phyloP scores from a whole-genome alignment of 2,329 filamentous ascomycete genomes.

The Fusarium lyarnte region DNA sequence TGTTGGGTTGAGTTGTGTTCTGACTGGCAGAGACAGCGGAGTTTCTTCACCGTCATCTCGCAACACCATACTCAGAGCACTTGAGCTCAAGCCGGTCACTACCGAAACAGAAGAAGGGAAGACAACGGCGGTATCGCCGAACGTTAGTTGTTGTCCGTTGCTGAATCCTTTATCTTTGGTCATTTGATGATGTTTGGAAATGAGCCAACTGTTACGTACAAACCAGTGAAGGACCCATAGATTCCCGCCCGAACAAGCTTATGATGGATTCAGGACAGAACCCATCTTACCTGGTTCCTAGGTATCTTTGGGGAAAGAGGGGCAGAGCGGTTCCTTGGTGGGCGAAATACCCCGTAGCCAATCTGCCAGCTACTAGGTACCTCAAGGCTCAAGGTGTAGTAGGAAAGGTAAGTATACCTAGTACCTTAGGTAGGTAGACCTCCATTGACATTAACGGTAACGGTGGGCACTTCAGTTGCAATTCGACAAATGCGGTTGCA shows the following conservation, averaged over 20 bases:
- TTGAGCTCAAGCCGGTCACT: not conserved
- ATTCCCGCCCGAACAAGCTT: not conserved
- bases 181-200: slow-evolving; percentile 13
- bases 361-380: not conserved
- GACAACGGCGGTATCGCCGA: slow-evolving; percentile 22
- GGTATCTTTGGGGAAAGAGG: slow-evolving; percentile 11
- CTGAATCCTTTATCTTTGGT: not conserved
- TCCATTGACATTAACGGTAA: not conserved
- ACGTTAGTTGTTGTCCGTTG: not conserved
- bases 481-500: slow-evolving; percentile 22
- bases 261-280: not conserved
- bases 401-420: too few relatives aligned
- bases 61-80: not conserved
- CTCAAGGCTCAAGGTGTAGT: not conserved
- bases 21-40: slow-evolving; percentile 21
- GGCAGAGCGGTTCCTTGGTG: not conserved
- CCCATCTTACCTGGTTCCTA: not conserved
- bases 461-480: not conserved
- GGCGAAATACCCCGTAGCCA: not conserved
- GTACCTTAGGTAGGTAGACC: too few relatives aligned
- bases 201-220: slow-evolving; percentile 39
- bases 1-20: not conserved
- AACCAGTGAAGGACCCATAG: slow-evolving; percentile 4
- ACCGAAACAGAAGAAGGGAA: not conserved
- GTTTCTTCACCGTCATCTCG: slow-evolving; percentile 21